phyloP scores from a whole-genome alignment of 2,329 filamentous ascomycete genomes.

The Paecilomyces sp. region DNA sequence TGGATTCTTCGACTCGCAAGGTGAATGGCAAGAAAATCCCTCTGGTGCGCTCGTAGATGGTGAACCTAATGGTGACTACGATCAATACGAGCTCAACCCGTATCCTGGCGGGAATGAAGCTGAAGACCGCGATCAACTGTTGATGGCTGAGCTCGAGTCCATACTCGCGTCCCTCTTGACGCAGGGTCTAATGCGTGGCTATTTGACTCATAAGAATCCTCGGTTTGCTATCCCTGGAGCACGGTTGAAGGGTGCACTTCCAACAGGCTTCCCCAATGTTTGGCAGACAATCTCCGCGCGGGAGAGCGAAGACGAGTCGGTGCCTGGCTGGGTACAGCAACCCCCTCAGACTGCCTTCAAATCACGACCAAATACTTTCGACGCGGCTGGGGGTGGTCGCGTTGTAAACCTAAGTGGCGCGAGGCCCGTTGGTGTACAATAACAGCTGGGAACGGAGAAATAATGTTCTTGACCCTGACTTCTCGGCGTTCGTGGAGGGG shows the following conservation, averaged over 20 bases:
- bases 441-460: not conserved
- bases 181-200: constrained; percentile 76
- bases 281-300: constrained; percentile 61
- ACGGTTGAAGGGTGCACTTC: constrained; percentile 30
- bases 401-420: constrained; percentile 53
- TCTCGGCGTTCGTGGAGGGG: not conserved
- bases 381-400: constrained; percentile 39
- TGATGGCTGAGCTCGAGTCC: constrained; percentile 60
- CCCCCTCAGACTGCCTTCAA: constrained; percentile 3
- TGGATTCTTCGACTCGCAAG: constrained; percentile 26
- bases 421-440: constrained; percentile 41
- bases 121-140: constrained; percentile 33
- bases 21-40: constrained; percentile 18
- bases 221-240: constrained; percentile 79
- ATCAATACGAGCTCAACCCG: constrained; percentile 48
- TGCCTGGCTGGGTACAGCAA: constrained; percentile 67
- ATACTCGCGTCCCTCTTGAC: constrained; percentile 69
- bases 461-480: not conserved
- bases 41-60: constrained; percentile 19
- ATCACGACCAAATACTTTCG: constrained; percentile 1
- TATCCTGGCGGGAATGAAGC: constrained; percentile 32
- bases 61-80: constrained; percentile 20
- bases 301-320: constrained; percentile 53
- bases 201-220: constrained; percentile 67
- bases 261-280: constrained; percentile 60